phyloP scores from a whole-genome alignment of 257 asterid genomes.

The Solanum commersonii region DNA sequence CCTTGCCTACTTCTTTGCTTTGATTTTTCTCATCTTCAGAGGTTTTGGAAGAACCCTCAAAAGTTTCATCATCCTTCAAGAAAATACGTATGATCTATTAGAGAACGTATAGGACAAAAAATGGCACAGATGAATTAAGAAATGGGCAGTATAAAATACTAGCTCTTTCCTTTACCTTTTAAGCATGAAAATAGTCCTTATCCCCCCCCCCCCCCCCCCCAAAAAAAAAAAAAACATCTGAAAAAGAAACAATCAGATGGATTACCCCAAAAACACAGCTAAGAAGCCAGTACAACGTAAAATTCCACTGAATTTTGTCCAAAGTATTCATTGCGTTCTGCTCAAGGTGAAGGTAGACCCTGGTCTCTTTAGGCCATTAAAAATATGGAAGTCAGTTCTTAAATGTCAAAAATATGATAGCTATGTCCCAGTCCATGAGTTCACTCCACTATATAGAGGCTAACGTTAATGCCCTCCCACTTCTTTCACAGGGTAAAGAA shows the following conservation, averaged over 20 bases:
- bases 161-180: background rate
- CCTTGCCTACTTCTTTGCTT: slow-evolving; percentile 18
- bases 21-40: slow-evolving; percentile 19
- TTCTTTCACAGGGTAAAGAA: background rate
- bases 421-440: background rate
- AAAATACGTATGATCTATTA: slow-evolving; percentile 9
- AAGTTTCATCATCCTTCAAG: slow-evolving; percentile 40
- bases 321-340: background rate
- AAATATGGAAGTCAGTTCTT: background rate
- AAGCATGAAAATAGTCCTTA: background rate
- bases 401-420: background rate
- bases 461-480: background rate
- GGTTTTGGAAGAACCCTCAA: slow-evolving; percentile 23
- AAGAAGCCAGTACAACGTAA: background rate
- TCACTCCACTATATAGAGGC: background rate
- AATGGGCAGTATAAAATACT: background rate
- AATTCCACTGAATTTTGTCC: background rate
- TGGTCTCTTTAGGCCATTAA: background rate
- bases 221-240: background rate
- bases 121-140: background rate
- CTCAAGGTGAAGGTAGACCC: background rate
- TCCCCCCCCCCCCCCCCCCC: background rate
- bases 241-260: background rate
- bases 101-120: background rate
- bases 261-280: background rate